Percentiles rank a stretch among this genome's conserved stretches.
These are phyloP conservation scores for Claviceps sp. DNA, from an alignment of 2,329 filamentous ascomycete species.

Conservation along the genomic window DNA sequence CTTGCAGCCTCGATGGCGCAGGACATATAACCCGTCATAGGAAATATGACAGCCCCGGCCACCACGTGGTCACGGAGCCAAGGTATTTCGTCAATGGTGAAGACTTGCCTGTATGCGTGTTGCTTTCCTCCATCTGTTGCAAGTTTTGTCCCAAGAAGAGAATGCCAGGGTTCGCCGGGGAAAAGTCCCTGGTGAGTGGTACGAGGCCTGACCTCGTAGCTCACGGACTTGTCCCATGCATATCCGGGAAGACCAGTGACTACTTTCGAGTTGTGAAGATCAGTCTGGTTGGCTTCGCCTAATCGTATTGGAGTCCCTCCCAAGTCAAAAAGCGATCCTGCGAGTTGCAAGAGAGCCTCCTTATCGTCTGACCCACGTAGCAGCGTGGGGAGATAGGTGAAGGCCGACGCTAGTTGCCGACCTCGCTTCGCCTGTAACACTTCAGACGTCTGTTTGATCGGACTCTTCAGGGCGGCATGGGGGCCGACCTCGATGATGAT, in stretches of 20 bases:
- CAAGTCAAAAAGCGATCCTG: conserved; percentile 26
- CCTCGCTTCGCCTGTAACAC: conserved; percentile 13
- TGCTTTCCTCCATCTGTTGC: conserved; percentile 12
- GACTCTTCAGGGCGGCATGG: conserved; percentile 29
- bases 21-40: conserved; percentile 22
- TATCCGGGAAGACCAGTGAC: conserved; percentile 15
- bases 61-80: conserved; percentile 24
- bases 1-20: conserved; percentile 20
- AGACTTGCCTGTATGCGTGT: conserved; percentile 20
- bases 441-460: conserved; percentile 27
- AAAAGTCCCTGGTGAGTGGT: conserved; percentile 13
- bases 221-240: conserved; percentile 14
- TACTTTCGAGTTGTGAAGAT: conserved; percentile 2
- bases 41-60: conserved; percentile 19
- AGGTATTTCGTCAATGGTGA: conserved; percentile 17
- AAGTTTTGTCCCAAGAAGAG: conserved; percentile 13
- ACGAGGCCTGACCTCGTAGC: conserved; percentile 2
- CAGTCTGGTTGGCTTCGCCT: conserved; percentile 24
- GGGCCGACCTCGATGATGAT: conserved; percentile 31
- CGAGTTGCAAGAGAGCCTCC: conserved; percentile 15
- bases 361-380: conserved; percentile 6
- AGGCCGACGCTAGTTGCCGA: not conserved
- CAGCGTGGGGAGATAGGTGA: conserved; percentile 7
- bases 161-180: conserved; percentile 16
- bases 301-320: conserved; percentile 26